Conservation (phyloP, 2,329 filamentous ascomycete genomes). For the Epichloe hybrida region DNA sequence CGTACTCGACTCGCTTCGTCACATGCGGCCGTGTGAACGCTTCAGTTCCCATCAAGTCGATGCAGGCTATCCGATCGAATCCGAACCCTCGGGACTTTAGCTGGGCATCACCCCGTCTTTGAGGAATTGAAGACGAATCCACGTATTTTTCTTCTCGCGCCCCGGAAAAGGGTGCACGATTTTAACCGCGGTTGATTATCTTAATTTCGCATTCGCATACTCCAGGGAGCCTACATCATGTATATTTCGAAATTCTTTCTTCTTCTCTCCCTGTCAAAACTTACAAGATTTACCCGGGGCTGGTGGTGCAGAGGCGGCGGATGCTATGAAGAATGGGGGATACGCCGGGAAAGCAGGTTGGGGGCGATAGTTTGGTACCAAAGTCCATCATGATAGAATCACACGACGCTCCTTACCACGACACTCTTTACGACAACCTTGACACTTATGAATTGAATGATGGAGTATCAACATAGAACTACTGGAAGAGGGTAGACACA, state of each 20-base stretch:
- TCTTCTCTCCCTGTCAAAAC: neutral
- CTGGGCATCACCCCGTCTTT: neutral
- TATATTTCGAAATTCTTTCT: neutral
- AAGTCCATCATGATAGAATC: too few relatives aligned
- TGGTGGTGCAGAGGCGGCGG: too few relatives aligned
- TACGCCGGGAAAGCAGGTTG: too few relatives aligned
- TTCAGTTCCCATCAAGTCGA: conserved; percentile 13
- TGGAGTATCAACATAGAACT: neutral
- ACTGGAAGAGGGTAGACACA: neutral
- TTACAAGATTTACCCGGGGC: neutral
- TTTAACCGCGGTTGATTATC: neutral
- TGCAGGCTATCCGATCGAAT: conserved; percentile 14
- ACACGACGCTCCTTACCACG: neutral
- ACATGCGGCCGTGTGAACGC: conserved; percentile 15
- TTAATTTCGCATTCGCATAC: neutral
- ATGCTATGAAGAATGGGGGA: too few relatives aligned
- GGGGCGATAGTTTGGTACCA: too few relatives aligned
- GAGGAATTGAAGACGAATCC: neutral
- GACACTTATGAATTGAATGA: neutral
- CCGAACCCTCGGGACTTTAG: neutral
- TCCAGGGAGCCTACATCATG: conserved; percentile 1
- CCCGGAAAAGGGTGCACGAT: neutral
- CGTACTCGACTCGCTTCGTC: conserved; percentile 18
- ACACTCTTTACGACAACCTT: neutral
- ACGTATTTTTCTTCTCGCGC: neutral